Evolutionary conservation across 768 basidiomycete genomes (phyloP).

Genomic region (Naganishia kalamii): DNA sequence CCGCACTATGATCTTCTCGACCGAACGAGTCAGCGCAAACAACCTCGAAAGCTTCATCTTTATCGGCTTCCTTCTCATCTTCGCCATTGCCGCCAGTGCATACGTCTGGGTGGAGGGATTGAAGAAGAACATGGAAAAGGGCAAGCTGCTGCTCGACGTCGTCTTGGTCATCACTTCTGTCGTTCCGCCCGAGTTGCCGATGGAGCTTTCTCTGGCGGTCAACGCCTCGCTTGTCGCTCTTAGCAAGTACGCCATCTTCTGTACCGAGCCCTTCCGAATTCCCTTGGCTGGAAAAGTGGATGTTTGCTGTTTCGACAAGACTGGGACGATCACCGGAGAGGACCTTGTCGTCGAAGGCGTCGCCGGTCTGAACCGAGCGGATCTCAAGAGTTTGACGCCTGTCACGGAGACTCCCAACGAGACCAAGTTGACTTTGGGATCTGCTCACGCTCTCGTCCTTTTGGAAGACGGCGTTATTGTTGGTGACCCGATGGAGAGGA

Average conservation of each 20-base stretch:
- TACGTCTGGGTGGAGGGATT: conserved; percentile 99
- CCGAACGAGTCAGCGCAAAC: conserved; percentile 92
- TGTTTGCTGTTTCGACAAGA: conserved; percentile 99
- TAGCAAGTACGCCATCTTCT: conserved; percentile 94
- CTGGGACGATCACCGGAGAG: conserved; percentile 95
- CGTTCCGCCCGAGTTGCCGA: conserved; percentile 93
- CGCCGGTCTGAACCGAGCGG: conserved; percentile 64
- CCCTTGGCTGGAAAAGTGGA: conserved; percentile 92
- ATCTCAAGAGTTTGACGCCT: conserved; percentile 64
- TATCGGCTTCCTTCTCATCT: conserved; percentile 94
- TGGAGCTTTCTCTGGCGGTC: conserved; percentile 94
- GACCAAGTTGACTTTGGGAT: conserved; percentile 80
- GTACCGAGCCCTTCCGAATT: conserved; percentile 97
- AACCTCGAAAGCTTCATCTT: conserved; percentile 93
- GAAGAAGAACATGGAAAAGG: conserved; percentile 85
- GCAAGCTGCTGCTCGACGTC: conserved; percentile 89
- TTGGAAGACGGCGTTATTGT: conserved; percentile 90
- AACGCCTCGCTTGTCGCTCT: conserved; percentile 89
- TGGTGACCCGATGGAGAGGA: conserved; percentile 99
- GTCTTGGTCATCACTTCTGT: conserved; percentile 94
- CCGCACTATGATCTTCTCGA: conserved; percentile 97
- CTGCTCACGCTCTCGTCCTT: conserved; percentile 88
- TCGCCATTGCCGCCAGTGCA: conserved; percentile 94
- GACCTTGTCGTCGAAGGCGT: conserved; percentile 90
- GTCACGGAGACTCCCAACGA: conserved; percentile 70